Conservation (phyloP, 225 moss, liverwort and hornwort species). For the Polytrichum formosum region DNA sequence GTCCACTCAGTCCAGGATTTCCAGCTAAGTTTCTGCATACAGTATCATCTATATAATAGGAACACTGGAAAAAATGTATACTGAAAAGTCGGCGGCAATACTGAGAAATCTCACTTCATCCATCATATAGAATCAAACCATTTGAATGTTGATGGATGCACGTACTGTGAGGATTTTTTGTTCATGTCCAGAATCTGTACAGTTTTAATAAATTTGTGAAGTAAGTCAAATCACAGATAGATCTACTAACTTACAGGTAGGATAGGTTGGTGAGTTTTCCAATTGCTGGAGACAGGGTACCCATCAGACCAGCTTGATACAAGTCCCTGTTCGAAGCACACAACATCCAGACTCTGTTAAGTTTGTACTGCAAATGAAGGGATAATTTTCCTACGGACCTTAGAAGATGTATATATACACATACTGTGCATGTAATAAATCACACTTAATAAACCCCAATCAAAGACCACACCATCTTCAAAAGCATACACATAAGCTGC, state of each 20-base stretch:
- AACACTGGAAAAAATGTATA: neutral
- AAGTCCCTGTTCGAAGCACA: conserved; percentile 28
- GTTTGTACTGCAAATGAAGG: neutral
- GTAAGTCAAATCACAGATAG: neutral
- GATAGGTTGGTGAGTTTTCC: conserved; percentile 35
- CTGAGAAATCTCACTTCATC: neutral
- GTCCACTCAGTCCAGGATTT: conserved; percentile 41
- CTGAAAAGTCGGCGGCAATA: neutral
- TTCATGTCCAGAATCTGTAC: neutral
- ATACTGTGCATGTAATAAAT: neutral
- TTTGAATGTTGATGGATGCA: no score
- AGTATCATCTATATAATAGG: neutral
- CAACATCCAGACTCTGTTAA: neutral
- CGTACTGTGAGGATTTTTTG: no score
- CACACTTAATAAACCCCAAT: no score
- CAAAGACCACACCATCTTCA: no score
- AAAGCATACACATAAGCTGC: neutral
- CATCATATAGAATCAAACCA: neutral
- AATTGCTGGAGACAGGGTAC: conserved; percentile 38
- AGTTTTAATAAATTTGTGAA: neutral
- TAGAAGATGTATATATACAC: neutral
- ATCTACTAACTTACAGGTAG: conserved; percentile 31
- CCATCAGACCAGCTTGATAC: conserved; percentile 24
- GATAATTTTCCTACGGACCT: no score
- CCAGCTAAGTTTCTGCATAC: conserved; percentile 36